These are phyloP conservation scores for Aspergillus sclerotioniger DNA, from an alignment of 495 filamentous ascomycete species.

Conservation along the genomic window DNA sequence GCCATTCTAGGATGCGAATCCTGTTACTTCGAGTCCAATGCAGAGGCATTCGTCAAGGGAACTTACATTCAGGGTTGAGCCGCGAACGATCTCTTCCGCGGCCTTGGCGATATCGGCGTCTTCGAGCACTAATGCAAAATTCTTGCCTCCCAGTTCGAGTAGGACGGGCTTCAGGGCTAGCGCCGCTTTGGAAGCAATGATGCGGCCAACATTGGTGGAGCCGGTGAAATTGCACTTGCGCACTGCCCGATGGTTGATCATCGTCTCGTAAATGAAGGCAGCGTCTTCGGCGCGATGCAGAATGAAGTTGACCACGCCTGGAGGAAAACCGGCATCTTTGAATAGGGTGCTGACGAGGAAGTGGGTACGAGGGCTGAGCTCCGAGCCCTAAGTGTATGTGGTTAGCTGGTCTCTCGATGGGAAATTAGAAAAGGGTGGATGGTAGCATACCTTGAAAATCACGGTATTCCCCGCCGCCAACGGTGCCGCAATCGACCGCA, in stretches of 20 bases:
- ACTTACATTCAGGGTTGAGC: slow-evolving; percentile 32
- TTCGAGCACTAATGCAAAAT: slow-evolving; percentile 43
- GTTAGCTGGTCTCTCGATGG: no score
- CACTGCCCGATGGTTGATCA: slow-evolving; percentile 43
- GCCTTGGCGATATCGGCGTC: slow-evolving; percentile 48
- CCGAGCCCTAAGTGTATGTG: no score
- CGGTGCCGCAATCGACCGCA: no score
- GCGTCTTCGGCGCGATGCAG: slow-evolving; percentile 39
- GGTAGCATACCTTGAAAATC: no score
- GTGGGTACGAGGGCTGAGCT: slow-evolving; percentile 13
- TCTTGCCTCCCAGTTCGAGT: slow-evolving; percentile 56
- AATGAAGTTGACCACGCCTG: slow-evolving; percentile 46
- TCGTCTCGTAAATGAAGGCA: slow-evolving; percentile 33
- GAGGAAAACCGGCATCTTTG: slow-evolving; percentile 61
- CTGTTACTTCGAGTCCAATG: not conserved
- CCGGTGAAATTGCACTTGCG: slow-evolving; percentile 53
- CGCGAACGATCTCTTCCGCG: slow-evolving; percentile 31
- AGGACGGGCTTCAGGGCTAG: slow-evolving; percentile 46
- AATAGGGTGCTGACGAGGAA: slow-evolving; percentile 50
- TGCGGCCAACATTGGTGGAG: slow-evolving; percentile 43
- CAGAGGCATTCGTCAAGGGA: not conserved
- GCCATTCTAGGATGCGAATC: not conserved
- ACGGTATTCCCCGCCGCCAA: no score
- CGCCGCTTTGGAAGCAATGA: slow-evolving; percentile 39
- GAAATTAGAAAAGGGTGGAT: no score